Conservation (phyloP, 2,329 filamentous ascomycete species). For the Kalaharituber pfeilii region DNA sequence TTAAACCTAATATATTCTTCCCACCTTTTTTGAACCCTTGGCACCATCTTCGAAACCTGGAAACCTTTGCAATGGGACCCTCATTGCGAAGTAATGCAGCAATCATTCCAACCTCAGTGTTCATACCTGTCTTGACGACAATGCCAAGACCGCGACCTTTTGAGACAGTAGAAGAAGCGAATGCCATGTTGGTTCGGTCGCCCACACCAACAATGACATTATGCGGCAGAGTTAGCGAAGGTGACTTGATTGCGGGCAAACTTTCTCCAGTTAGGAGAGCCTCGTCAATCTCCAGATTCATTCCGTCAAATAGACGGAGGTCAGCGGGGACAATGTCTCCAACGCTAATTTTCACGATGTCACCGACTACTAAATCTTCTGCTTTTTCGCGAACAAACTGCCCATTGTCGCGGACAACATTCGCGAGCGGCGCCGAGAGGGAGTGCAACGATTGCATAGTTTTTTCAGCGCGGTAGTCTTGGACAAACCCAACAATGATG, state of each 20-base stretch:
- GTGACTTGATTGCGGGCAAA: slow-evolving; percentile 48
- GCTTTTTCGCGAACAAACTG: slow-evolving; percentile 51
- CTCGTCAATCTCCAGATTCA: slow-evolving; percentile 89
- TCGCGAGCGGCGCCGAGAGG: slow-evolving; percentile 42
- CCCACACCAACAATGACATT: slow-evolving; percentile 47
- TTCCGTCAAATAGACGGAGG: slow-evolving; percentile 77
- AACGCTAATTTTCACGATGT: slow-evolving; percentile 88
- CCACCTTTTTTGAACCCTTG: slow-evolving; percentile 31
- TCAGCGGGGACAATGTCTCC: slow-evolving; percentile 94
- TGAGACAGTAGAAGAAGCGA: slow-evolving; percentile 92
- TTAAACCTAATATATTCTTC: slow-evolving; percentile 42
- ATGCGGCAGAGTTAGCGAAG: slow-evolving; percentile 34
- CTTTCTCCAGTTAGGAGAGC: slow-evolving; percentile 96
- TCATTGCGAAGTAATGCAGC: slow-evolving; percentile 55
- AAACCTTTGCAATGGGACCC: slow-evolving; percentile 7
- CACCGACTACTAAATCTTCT: slow-evolving; percentile 70
- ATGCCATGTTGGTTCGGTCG: slow-evolving; percentile 77
- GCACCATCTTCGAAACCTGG: slow-evolving; percentile 26
- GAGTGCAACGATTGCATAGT: slow-evolving; percentile 42
- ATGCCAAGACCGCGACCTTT: slow-evolving; percentile 91
- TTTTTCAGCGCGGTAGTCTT: slow-evolving; percentile 45
- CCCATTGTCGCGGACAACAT: slow-evolving; percentile 38
- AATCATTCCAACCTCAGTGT: slow-evolving; percentile 91
- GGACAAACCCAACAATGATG: slow-evolving; percentile 36
- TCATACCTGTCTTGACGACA: slow-evolving; percentile 87